Conservation (phyloP, 805 yeast species). For the Grigorovia yakushimaensis region DNA sequence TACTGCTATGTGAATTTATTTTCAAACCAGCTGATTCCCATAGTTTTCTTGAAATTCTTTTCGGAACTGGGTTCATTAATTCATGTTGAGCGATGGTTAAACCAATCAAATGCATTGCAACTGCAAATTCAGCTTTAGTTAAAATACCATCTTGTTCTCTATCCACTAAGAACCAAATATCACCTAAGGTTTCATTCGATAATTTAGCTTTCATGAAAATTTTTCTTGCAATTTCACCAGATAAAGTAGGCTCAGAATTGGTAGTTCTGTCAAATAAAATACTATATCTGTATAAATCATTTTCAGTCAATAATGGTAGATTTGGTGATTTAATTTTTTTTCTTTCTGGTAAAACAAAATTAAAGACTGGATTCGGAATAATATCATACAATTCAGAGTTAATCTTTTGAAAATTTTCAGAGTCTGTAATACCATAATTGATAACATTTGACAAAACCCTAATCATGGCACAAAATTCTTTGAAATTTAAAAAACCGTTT, state of each 20-base stretch:
- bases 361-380: constrained; percentile 11
- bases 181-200: constrained; percentile 66
- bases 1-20: neutral
- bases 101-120: constrained; percentile 94
- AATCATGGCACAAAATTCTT: constrained; percentile 76
- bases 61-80: constrained; percentile 48
- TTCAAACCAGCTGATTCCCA: constrained; percentile 30
- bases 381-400: constrained; percentile 32
- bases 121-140: constrained; percentile 62
- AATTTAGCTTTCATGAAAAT: constrained; percentile 84
- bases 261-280: constrained; percentile 60
- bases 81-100: constrained; percentile 50
- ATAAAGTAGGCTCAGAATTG: constrained; percentile 29
- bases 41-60: constrained; percentile 32
- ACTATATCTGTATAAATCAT: constrained; percentile 53
- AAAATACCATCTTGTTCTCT: constrained; percentile 62
- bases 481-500: constrained; percentile 70
- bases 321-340: constrained; percentile 10
- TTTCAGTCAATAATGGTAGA: constrained; percentile 41
- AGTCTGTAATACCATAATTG: constrained; percentile 38
- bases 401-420: constrained; percentile 14
- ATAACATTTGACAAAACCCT: constrained; percentile 85
- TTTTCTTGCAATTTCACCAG: constrained; percentile 69
- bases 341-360: neutral
- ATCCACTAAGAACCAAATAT: constrained; percentile 84